A percentile compares a stretch with the other conserved stretches of the same genome.
phyloP scores from a whole-genome alignment of 345 rosid species.

The Diplotaxis tenuifolia region DNA sequence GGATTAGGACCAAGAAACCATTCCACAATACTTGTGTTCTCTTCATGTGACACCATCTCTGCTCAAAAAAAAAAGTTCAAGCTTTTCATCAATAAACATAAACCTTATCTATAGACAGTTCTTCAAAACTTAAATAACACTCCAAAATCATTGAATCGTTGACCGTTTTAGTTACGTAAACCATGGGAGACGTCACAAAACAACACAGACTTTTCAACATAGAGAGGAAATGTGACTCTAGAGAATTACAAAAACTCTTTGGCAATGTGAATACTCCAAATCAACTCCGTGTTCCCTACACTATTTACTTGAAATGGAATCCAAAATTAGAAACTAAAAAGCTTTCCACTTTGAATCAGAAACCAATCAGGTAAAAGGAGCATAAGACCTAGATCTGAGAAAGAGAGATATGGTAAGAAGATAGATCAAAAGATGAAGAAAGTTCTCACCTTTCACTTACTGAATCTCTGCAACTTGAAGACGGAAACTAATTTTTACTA shows the following conservation, averaged over 20 bases:
- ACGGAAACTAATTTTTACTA: constrained; percentile 32
- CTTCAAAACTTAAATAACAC: background rate
- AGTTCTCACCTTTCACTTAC: constrained; percentile 31
- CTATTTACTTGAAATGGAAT: background rate
- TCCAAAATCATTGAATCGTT: background rate
- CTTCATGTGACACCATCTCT: constrained; percentile 40
- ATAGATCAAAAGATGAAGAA: constrained; percentile 30
- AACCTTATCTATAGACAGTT: constrained; percentile 12
- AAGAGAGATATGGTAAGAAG: background rate
- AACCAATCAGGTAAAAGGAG: background rate
- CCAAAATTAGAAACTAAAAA: constrained; percentile 8
- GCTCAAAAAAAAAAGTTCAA: background rate
- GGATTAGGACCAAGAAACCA: constrained; percentile 74
- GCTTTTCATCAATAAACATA: background rate
- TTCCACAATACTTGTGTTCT: constrained; percentile 38
- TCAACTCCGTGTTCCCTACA: background rate
- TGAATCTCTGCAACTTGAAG: constrained; percentile 31
- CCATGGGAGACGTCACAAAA: background rate
- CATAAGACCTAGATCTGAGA: background rate
- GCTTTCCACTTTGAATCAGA: background rate
- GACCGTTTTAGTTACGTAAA: background rate
- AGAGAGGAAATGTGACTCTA: background rate
- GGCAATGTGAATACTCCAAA: background rate
- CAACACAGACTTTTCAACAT: background rate
- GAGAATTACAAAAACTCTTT: background rate